Evolutionary conservation across 2,329 filamentous ascomycete genomes (phyloP).

Genomic region (Aureobasidium sp.): DNA sequence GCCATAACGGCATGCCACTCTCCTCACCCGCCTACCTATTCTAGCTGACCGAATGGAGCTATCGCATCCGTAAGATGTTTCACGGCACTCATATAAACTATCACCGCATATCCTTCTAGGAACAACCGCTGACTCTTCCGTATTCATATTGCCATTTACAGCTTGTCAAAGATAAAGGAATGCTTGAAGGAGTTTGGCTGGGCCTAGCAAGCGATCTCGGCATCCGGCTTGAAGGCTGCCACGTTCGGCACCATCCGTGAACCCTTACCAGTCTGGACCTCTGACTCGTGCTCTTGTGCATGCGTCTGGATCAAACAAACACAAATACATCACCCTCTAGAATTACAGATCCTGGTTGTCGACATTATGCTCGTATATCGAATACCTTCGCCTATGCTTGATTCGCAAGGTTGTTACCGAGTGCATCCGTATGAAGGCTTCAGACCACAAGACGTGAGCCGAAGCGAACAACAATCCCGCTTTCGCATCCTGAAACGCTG

Average conservation of each 20-base stretch:
- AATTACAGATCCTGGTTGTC: no score
- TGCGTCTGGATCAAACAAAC: background rate
- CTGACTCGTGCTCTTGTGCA: background rate
- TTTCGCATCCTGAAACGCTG: no score
- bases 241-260: slow-evolving; percentile 3
- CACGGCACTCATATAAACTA: background rate
- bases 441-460: no score
- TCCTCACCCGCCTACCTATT: background rate
- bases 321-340: background rate
- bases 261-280: background rate
- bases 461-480: no score
- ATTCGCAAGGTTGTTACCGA: no score
- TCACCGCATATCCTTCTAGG: background rate
- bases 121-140: background rate
- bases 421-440: no score
- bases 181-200: background rate
- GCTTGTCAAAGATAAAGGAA: background rate
- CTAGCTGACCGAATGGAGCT: background rate
- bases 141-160: background rate
- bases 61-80: background rate
- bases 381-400: no score
- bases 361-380: no score
- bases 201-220: background rate
- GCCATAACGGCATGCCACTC: no score
- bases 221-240: background rate